Evolutionary conservation across 2,329 filamentous ascomycete genomes (phyloP), one percentile per base, ranked within the genome.

Genomic region (Alternaria angustiovoidea): DNA sequence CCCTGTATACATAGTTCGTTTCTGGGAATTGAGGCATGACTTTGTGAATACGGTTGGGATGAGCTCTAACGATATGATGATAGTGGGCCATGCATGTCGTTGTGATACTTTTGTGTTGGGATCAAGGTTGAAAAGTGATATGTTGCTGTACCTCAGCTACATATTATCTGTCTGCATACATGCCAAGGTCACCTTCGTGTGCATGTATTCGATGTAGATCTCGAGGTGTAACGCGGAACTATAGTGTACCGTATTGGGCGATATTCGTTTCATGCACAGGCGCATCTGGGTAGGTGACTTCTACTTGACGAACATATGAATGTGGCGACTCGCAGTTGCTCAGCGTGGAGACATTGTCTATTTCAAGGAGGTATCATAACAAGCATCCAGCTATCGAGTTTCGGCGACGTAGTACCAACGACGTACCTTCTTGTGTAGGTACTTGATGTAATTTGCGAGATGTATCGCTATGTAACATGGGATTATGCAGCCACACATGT

Each of bases 281-380:
- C 5, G 11, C 3, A 30, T 30, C 9, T 11, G 8, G 8, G 0
- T 11, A 30, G 9, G 28, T 12, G 9, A 12, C 28, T 11, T 30
- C 0, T 11, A 30, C 28, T 11, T 11, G 8, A 30, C 0, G 9
- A 11, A 30, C 11, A 30, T 11, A 11, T 30, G 4, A 30, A 5
- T 30, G 8, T 11, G 4, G 1, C 0, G 0, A 30, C 28, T 30
- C 2, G 3, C 8, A 11, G 9, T 30, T 30, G 4, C 8, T 0
- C 8, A 1, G 28, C 8, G 28, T 30, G 28, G 11, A 30, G 5
- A 11, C 11, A 11, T 30, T 30, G 28, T 30, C 28, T 5, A 30
- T 12, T 1, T 12, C 0, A 9, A 5, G 28, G 28, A 11, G 11
- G 28, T 11, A 30, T 30, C 9, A 5, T 12, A 1, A 11, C 28